A percentile compares a stretch with the other conserved stretches of the same genome.
These are phyloP conservation scores for Linum trigynum DNA, from an alignment of 345 rosid genomes.

Conservation along the genomic window DNA sequence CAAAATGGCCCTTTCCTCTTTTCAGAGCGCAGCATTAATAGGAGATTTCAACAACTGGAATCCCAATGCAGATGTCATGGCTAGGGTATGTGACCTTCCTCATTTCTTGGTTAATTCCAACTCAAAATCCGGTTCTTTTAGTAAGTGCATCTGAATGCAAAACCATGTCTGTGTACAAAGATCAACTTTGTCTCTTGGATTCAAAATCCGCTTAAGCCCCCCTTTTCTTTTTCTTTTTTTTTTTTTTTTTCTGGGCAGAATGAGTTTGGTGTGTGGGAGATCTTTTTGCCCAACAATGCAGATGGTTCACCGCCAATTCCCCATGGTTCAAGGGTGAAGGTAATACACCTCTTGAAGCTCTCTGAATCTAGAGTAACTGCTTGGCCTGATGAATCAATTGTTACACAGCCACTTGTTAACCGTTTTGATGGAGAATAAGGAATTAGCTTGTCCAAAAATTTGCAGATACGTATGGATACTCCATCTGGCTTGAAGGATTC, in stretches of 20 bases:
- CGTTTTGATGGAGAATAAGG: background rate
- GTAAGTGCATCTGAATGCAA: background rate
- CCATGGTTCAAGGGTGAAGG: slow-evolving; percentile 98
- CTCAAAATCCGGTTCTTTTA: background rate
- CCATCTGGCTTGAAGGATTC: slow-evolving; percentile 92
- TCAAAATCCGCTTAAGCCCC: background rate
- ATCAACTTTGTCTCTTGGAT: background rate
- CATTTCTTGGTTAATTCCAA: background rate
- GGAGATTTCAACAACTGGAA: slow-evolving; percentile 98
- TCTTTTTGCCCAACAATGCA: slow-evolving; percentile 81
- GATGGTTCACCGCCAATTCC: slow-evolving; percentile 89
- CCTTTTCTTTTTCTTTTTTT: background rate
- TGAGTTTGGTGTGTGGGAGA: slow-evolving; percentile 95
- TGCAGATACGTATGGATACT: slow-evolving; percentile 91
- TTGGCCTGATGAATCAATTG: background rate
- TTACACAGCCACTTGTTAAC: background rate
- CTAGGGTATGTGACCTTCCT: slow-evolving; percentile 43
- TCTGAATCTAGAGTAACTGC: background rate
- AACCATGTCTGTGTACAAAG: background rate
- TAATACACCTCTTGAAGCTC: slow-evolving; percentile 17
- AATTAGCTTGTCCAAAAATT: background rate
- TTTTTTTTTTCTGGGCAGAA: slow-evolving; percentile 34
- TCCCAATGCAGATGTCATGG: slow-evolving; percentile 77
- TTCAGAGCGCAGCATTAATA: slow-evolving; percentile 82
- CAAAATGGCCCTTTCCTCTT: slow-evolving; percentile 4